Conservation (phyloP, 2,329 filamentous ascomycete species). For the Neoarthrinium moseri region DNA sequence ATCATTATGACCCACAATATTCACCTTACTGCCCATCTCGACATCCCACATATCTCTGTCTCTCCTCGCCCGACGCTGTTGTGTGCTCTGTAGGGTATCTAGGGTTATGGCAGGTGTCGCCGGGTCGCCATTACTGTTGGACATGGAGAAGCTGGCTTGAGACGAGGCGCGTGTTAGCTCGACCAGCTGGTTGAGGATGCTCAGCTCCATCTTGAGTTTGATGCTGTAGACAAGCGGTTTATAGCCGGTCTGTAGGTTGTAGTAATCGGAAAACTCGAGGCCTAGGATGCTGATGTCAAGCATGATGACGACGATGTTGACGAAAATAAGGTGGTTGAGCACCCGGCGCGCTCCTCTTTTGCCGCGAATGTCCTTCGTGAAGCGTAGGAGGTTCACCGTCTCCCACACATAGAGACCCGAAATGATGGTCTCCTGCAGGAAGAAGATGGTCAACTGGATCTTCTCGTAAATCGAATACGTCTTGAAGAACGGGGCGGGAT, state of each 20-base stretch:
- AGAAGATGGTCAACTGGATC: constrained; percentile 29
- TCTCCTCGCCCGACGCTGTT: background rate
- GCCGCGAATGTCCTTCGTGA: constrained; percentile 8
- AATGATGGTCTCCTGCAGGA: constrained; percentile 28
- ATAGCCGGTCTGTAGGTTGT: constrained; percentile 29
- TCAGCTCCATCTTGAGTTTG: constrained; percentile 33
- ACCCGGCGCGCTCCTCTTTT: constrained; percentile 15
- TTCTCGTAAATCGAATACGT: constrained; percentile 26
- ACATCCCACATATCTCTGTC: background rate
- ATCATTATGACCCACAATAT: background rate
- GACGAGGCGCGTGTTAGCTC: constrained; percentile 10
- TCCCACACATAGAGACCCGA: constrained; percentile 29
- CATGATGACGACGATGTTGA: constrained; percentile 36
- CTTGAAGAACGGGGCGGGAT: constrained; percentile 18
- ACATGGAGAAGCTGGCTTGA: constrained; percentile 2
- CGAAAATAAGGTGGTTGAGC: constrained; percentile 32
- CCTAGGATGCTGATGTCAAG: constrained; percentile 36
- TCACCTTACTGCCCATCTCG: background rate
- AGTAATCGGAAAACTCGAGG: constrained; percentile 35
- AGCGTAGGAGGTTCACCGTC: constrained; percentile 12
- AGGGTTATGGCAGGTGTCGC: background rate
- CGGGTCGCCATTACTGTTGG: background rate
- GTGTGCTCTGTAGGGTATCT: background rate
- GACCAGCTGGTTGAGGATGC: constrained; percentile 30
- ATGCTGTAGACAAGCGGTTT: constrained; percentile 32